phyloP scores from a whole-genome alignment of 2,329 filamentous ascomycete genomes.

The Paracoccidioides lutzii region DNA sequence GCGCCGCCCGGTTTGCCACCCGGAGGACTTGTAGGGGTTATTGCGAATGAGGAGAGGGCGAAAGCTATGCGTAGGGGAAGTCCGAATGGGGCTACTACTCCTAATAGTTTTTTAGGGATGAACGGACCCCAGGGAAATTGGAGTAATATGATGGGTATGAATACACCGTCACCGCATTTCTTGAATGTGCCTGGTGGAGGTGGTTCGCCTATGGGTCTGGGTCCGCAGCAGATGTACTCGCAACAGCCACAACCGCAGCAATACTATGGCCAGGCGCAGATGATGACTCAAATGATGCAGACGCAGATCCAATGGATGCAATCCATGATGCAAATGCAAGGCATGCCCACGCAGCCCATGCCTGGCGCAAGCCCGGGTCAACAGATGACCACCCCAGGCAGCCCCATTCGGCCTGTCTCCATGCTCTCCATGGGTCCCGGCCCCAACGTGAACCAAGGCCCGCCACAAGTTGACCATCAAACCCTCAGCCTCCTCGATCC shows the following conservation, averaged over 20 bases:
- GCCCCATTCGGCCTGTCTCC: constrained; percentile 34
- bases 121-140: not conserved
- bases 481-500: constrained; percentile 79
- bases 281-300: constrained; percentile 80
- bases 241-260: constrained; percentile 50
- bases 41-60: constrained; percentile 70
- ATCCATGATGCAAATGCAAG: constrained; percentile 52
- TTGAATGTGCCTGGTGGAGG: constrained; percentile 5
- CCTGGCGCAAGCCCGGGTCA: constrained; percentile 17
- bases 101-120: constrained; percentile 17
- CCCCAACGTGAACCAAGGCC: constrained; percentile 14
- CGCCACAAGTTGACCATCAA: constrained; percentile 37
- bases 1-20: constrained; percentile 42
- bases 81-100: constrained; percentile 46
- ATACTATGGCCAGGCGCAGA: constrained; percentile 53
- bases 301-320: constrained; percentile 95
- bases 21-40: constrained; percentile 75
- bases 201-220: not conserved
- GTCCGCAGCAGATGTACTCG: constrained; percentile 31
- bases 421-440: constrained; percentile 25
- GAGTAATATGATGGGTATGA: not conserved
- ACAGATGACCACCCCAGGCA: constrained; percentile 16
- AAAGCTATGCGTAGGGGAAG: constrained; percentile 66
- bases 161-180: not conserved
- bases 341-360: constrained; percentile 26